phyloP scores from a whole-genome alignment of 768 basidiomycete species.

The Tulasnella sp. region DNA sequence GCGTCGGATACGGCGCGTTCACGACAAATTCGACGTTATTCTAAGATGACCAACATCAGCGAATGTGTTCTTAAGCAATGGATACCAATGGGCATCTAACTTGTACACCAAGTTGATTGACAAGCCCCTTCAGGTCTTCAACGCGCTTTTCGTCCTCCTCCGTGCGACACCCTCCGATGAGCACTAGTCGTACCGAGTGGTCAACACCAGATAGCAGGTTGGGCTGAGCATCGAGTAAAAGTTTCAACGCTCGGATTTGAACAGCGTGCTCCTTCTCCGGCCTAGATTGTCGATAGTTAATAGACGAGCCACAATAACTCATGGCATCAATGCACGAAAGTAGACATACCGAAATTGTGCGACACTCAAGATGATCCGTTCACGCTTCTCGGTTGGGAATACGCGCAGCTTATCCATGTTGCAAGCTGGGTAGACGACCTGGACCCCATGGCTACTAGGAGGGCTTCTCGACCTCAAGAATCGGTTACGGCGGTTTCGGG shows the following conservation, averaged over 20 bases:
- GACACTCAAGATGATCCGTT: slow-evolving; percentile 66
- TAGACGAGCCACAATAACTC: not conserved
- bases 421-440: slow-evolving; percentile 84
- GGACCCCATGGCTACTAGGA: slow-evolving; percentile 13
- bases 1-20: slow-evolving; percentile 66
- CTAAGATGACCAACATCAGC: slow-evolving; percentile 31
- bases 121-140: slow-evolving; percentile 44
- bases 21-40: slow-evolving; percentile 64
- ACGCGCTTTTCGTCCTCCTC: slow-evolving; percentile 62
- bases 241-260: slow-evolving; percentile 62
- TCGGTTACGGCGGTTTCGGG: slow-evolving; percentile 10
- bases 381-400: slow-evolving; percentile 44
- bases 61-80: not conserved
- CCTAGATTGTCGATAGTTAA: slow-evolving; percentile 32
- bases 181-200: slow-evolving; percentile 46
- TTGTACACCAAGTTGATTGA: slow-evolving; percentile 51
- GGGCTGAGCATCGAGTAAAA: slow-evolving; percentile 49
- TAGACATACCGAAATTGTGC: slow-evolving; percentile 78
- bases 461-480: not conserved
- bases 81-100: slow-evolving; percentile 30
- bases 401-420: slow-evolving; percentile 62
- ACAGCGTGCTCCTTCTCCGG: slow-evolving; percentile 90
- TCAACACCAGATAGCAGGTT: slow-evolving; percentile 35
- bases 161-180: slow-evolving; percentile 83
- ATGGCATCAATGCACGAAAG: not conserved